Base-by-base conservation (phyloP, 768 basidiomycete genomes). In the Termitomyces sp. region DNA sequence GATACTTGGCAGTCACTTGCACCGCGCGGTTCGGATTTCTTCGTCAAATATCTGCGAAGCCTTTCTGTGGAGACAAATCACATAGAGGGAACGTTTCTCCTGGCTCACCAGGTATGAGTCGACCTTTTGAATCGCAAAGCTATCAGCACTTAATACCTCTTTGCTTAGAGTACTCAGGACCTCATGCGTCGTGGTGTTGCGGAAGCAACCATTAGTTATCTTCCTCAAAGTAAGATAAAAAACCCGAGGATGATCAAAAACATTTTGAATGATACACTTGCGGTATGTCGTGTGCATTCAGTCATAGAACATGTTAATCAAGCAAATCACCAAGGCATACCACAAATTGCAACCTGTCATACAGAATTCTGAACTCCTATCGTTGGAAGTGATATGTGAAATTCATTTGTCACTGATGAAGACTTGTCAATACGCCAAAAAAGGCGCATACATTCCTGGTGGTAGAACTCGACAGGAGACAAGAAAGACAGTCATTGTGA, bases 1-100 rank as follows among this genome's bases (percentile, higher is more conserved):
- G 49, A 58, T 16, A 49, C 44, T 36, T 70, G 69, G 71, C 55
- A 63, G 18, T 54, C 58, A 43, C 47, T 67, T 36, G 56, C 40
- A 26, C 28, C 50, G 5, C 48, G 48, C 2, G 64, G 56, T 28
- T 66, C 66, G 20, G 51, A 44, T 26, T 58, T 65, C 45, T 61
- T 59, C 38, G 32, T 40, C 4, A 45, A 54, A 6, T 68, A 70
- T 56, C 50, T 69, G 47, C 65, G 48, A 38, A 65, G 58, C 30
- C 57, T 68, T n/a, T 66, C 64, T 18, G 66, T 70, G 16, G 68
- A 72, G 56, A 69, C 69, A 18, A 69, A 70, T 57, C 68, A 67
- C 33, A 53, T 70, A 14, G 69, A 72, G 52, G 66, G 58, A 45
- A 63, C 57, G 6, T 69, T 69, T 55, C 53, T 64, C 26, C 35